Percentiles rank a stretch among this genome's conserved stretches.
Evolutionary conservation across 1,139 yeast species (phyloP).

Genomic region (Candida labiduridarum): DNA sequence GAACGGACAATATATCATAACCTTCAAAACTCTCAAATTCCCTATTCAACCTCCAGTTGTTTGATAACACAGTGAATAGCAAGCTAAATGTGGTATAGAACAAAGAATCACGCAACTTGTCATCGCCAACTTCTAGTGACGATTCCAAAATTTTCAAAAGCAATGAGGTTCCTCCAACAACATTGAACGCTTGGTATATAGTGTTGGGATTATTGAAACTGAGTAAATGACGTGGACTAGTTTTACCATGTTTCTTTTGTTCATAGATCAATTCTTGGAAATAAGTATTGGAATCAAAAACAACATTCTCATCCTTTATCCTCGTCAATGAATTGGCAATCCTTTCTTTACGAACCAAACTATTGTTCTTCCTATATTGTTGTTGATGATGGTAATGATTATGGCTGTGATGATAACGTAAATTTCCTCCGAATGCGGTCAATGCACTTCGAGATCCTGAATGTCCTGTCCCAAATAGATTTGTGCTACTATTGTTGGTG

Average conservation of each 20-base stretch:
- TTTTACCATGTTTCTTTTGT: conserved; percentile 12
- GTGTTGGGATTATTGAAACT: conserved; percentile 23
- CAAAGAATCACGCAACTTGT: conserved; percentile 21
- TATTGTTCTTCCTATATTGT: neutral
- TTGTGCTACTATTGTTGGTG: conserved; percentile 4
- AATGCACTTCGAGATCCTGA: conserved; percentile 13
- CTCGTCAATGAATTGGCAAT: conserved; percentile 25
- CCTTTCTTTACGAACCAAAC: conserved; percentile 10
- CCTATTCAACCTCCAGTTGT: conserved; percentile 41
- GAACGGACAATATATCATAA: conserved; percentile 37
- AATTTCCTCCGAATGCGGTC: conserved; percentile 3
- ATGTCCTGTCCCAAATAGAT: conserved; percentile 4
- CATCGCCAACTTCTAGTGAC: conserved; percentile 19
- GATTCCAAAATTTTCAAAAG: conserved; percentile 35
- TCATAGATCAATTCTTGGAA: conserved; percentile 16
- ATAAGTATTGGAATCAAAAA: conserved; percentile 35
- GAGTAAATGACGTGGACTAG: conserved; percentile 20
- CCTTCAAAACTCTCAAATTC: conserved; percentile 50
- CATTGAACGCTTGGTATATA: conserved; percentile 33
- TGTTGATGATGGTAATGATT: neutral
- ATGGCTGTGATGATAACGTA: neutral
- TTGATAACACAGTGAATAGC: conserved; percentile 30
- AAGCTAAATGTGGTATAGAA: conserved; percentile 27
- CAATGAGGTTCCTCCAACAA: conserved; percentile 41
- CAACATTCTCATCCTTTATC: conserved; percentile 28